Evolutionary conservation across 345 rosid genomes (phyloP), one percentile per base, ranked within the genome.

Genomic region (Hibiscus tridactylites): DNA sequence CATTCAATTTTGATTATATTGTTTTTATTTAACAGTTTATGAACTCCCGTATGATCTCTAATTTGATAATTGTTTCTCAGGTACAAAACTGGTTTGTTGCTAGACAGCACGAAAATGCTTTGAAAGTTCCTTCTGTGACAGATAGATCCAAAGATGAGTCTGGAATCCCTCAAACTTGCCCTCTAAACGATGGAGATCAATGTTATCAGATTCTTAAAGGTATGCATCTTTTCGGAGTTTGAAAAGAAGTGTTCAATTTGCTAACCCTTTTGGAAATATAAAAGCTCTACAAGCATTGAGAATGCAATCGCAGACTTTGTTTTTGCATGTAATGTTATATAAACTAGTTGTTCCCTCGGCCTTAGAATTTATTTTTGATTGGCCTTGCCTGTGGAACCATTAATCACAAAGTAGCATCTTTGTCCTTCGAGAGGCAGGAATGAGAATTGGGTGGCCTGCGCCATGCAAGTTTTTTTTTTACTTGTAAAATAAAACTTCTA

Each of bases 51-150:
- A 65, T 68, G 44, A 31, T 53, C 54, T 19, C 63, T 26, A 29
- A 21, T 31, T 17, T 35, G 19, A 46, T 71, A 54, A 53, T 49
- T 76, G 3, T 70, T 50, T 71, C 37, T 68, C 72, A 88, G 90
- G 79, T 85, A 37, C 83, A 81, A 77, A 74, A 60, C 70, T 88
- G 90, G 90, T 85, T 88, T 31, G 15, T 56, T 46, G 73, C 66
- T 53, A 79, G 81, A 59, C 79, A 71, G 53, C 80, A 58, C 65
- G 82, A 76, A 31, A 31, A n/a, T 60, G 49, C 67, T 75, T 61
- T 71, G 15, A 81, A 76, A 75, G 72, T 78, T 62, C 72, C 74
- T 70, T 80, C 84, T 53, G 75, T 80, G 68, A 71, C 78, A 58
- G 66, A 73, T 70, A 71, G 70, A 46, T 76, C 82, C 53, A 78